phyloP scores from a whole-genome alignment of 345 rosid species.

The Leavenworthia alabamica region DNA sequence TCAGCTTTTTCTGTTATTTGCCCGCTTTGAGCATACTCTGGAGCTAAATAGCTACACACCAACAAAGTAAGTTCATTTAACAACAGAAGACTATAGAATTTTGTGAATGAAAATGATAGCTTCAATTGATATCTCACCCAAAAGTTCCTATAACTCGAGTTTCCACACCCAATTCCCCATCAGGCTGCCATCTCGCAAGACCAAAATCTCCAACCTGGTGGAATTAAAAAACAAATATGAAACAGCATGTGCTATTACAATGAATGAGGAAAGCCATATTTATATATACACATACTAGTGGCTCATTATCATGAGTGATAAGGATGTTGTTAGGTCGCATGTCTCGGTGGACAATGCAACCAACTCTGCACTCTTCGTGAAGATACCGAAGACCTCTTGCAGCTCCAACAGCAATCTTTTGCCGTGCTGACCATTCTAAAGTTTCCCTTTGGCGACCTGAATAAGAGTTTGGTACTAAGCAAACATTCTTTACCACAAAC shows the following conservation, averaged over 20 bases:
- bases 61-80: constrained; percentile 2
- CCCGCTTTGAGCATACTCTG: constrained; percentile 96
- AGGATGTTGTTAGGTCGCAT: constrained; percentile 99
- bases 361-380: constrained; percentile 99
- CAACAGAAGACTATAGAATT: not conserved
- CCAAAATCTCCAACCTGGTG: constrained; percentile 97
- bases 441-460: constrained; percentile 61
- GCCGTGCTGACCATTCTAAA: constrained; percentile 87
- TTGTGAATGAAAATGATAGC: not conserved
- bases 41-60: constrained; percentile 79
- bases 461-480: constrained; percentile 16
- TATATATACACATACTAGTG: constrained; percentile 78
- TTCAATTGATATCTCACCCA: constrained; percentile 50
- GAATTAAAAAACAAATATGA: not conserved
- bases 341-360: constrained; percentile 98
- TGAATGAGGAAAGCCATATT: not conserved
- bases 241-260: not conserved
- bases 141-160: constrained; percentile 98
- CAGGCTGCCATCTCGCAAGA: constrained; percentile 99
- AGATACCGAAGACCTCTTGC: constrained; percentile 98
- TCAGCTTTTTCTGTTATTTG: constrained; percentile 98
- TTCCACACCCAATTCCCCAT: constrained; percentile 90
- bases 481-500: constrained; percentile 8
- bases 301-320: constrained; percentile 95
- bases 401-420: constrained; percentile 95